Conservation (phyloP, 2,329 filamentous ascomycete species). For the Lachnellula willkommii region DNA sequence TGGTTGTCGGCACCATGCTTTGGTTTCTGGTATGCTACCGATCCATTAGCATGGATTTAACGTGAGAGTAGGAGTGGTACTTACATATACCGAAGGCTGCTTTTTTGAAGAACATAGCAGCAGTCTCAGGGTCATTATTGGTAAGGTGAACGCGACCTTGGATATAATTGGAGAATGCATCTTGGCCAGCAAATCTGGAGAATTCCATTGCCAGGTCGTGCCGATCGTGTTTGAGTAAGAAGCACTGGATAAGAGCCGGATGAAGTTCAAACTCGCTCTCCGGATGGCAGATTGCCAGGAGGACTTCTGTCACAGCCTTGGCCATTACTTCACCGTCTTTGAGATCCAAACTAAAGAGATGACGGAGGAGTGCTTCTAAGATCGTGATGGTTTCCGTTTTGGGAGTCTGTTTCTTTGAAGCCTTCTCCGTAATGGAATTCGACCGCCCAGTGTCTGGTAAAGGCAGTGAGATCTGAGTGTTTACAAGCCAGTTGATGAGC, state of each 20-base stretch:
- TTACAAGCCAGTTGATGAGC: constrained; percentile 65
- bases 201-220: constrained; percentile 56
- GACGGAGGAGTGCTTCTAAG: constrained; percentile 54
- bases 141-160: constrained; percentile 75
- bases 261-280: constrained; percentile 63
- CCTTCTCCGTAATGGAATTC: constrained; percentile 26
- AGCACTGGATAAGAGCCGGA: constrained; percentile 56
- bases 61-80: constrained; percentile 31
- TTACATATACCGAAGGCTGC: constrained; percentile 78
- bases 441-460: constrained; percentile 39
- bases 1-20: constrained; percentile 39
- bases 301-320: constrained; percentile 59
- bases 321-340: constrained; percentile 47
- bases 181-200: constrained; percentile 49
- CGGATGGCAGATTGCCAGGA: constrained; percentile 58
- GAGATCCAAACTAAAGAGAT: constrained; percentile 57
- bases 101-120: constrained; percentile 72
- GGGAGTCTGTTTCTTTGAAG: constrained; percentile 37
- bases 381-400: constrained; percentile 49
- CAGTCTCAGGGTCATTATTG: constrained; percentile 66
- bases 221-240: constrained; percentile 53
- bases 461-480: constrained; percentile 50
- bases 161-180: constrained; percentile 69
- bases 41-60: constrained; percentile 10
- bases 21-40: constrained; percentile 23